Evolutionary conservation across 2,329 filamentous ascomycete genomes (phyloP), one percentile per base, ranked within the genome.

Genomic region (Mycosphaerella arachidis): DNA sequence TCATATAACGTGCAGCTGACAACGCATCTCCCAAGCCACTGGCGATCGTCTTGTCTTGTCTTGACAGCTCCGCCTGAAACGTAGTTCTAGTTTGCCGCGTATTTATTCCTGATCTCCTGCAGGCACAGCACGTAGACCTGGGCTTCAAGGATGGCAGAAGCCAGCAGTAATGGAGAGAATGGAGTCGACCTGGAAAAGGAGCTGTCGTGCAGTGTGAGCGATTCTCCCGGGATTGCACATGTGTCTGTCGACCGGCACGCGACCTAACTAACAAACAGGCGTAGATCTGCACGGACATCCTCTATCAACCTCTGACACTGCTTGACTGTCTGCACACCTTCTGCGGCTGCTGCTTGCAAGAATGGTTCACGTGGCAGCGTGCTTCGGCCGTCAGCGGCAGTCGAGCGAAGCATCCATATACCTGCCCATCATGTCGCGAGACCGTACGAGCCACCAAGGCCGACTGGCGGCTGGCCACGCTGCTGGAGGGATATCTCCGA

Each of bases 281-380:
- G 35, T 43, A 97, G 92, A 99, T 99, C 71, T 99, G 94, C 81
- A 96, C 93, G 68, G 94, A 97, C 75, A 84, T 76, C 59, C 69
- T 75, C 50, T 73, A 73, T 66, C 74, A 75, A 63, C 74, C 74
- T 29, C 66, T 76, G 51, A 75, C 74, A 20, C 67, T 75, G 48
- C 73, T 75, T 64, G 72, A 76, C 66, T 74, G 74, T 62, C 66
- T 75, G 30, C 72, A 74, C 60, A 97, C 93, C 50, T 99, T 95
- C 76, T 99, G 94, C 79, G 94, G 92, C 65, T 89, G 90, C 43
- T 99, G 94, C 73, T 76, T 97, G 60, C 96, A 96, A 75, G 91
- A 96, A 79, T 99, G 94, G 94, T 99, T 97, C 73, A 79, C 81
- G 64, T 94, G 86, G 75, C 91, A 96, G 74, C 86, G 87, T 40